Base-by-base conservation (phyloP, 768 basidiomycete species). In the Boletus tylopilopsis region DNA sequence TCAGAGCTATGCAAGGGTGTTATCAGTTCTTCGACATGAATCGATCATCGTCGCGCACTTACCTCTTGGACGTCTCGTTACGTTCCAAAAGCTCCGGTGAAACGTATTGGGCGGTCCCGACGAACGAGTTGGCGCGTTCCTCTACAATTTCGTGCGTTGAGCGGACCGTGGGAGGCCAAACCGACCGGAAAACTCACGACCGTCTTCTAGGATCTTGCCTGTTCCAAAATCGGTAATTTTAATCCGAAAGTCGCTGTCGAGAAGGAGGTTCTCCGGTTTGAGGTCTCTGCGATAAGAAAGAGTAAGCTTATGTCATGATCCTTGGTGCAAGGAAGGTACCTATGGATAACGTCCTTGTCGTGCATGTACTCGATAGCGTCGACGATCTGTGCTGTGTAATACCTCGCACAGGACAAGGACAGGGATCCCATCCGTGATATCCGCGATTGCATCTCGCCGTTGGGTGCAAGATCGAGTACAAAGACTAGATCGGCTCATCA, bases 141-240 rank as follows among this genome's bases (percentile, higher is more conserved):
- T 65, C 81, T 77, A 54, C 38, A 60, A 60, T 33, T 4, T 55
- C 54, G 25, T 57, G 65, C 38, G 39, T 32, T 43, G 32, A 29
- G 46, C 6, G 21, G 35, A 30, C n/a, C n/a, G n/a, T n/a, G 15
- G 6, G 15, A 33, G 5, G n/a, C 6, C 6, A 10, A 9, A 41
- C 21, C 11, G 19, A 36, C 2, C 8, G 39, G 21, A 25, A 27
- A 23, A 15, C 81, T 60, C 47, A 84, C 84, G 68, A 44, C 72
- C 74, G 19, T 76, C 63, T 52, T 84, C 81, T 29, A 84, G 70
- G 53, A 89, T 73, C 69, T 89, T 88, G 18, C 92, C 92, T 5
- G 92, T 94, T 6, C 96, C 96, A 68, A 98, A 98, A 67, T 99
- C 96, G 15, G 93, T 90, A n/a, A 99, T 80, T 68, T 93, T 95